phyloP scores from a whole-genome alignment of 495 filamentous ascomycete genomes.

The Penicillium riverlandense region DNA sequence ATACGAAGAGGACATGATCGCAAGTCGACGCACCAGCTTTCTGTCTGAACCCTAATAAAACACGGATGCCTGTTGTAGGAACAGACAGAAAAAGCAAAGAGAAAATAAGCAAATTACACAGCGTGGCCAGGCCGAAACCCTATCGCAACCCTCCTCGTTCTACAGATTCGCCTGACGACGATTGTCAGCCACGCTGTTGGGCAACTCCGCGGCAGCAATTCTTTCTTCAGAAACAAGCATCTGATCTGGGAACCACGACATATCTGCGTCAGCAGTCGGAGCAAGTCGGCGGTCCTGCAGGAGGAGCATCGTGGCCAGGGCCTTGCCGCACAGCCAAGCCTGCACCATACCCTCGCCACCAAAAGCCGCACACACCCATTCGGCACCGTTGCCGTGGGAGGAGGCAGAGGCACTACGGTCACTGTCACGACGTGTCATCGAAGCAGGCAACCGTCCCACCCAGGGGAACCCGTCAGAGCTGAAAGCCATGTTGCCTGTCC shows the following conservation, averaged over 20 bases:
- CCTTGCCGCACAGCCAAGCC: conserved; percentile 60
- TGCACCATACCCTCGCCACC: conserved; percentile 82
- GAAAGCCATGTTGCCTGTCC: conserved; percentile 83
- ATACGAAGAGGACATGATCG: no score
- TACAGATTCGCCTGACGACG: conserved; percentile 7
- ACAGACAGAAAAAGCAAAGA: background rate
- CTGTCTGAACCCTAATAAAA: background rate
- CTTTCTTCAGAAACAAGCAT: conserved; percentile 39
- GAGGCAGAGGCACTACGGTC: background rate
- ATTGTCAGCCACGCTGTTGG: conserved; percentile 3
- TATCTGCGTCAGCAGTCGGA: conserved; percentile 14
- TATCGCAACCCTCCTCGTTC: background rate
- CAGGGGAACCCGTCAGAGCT: conserved; percentile 61
- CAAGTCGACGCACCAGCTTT: no score
- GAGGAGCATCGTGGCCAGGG: conserved; percentile 56
- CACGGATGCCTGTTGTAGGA: background rate
- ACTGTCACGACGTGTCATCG: conserved; percentile 27
- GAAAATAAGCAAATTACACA: background rate
- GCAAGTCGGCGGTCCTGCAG: conserved; percentile 17
- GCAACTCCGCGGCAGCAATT: conserved; percentile 16
- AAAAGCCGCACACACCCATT: conserved; percentile 58
- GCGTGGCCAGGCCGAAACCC: background rate
- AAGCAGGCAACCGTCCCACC: conserved; percentile 59
- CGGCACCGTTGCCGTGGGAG: conserved; percentile 12
- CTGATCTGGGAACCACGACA: conserved; percentile 36